Evolutionary conservation across 2,329 filamentous ascomycete species (phyloP), one percentile per base, ranked within the genome.

Genomic region (Cryphonectria parasitica): DNA sequence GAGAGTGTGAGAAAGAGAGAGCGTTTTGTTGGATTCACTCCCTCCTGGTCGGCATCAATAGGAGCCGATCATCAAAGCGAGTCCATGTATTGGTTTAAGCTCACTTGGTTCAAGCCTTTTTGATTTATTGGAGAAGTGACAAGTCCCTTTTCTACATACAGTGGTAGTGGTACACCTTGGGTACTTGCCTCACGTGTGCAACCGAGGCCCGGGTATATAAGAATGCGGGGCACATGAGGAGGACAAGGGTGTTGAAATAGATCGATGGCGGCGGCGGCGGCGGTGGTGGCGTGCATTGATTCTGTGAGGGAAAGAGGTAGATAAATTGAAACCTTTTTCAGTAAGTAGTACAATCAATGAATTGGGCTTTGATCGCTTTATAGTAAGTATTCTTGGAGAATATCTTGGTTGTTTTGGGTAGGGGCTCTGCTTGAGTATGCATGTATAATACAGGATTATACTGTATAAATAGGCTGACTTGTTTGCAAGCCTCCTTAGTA

Each of bases 151-250:
- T 49, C 19, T 49, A 6, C 45, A 45, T 5, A 28, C 52, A 28
- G 52, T 31, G 31, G 31, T 13, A 43, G 36, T 43, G 22, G 22
- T 49, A 22, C 43, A 45, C 5, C 17, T 45, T 22, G 25, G 5
- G 7, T 17, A 17, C 22, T 19, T 61, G 31, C 34, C n/a, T n/a
- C 58, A 61, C 25, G 34, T 61, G 56, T 39, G 54, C 58, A 61
- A 34, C 58, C 58, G 58, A 61, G 58, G 58, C 34, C 58, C 58
- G 58, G 58, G 58, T 19, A 39, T 25, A 61, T 25, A 22, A 61
- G 58, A 11, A 61, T 61, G 58, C 34, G 58, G 58, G 52, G 58
- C 58, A 61, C 8, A 13, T n/a, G 7, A 49, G 45, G 19, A 49
- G 45, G 22, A 49, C 58, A 31, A 13, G 58, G 58, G 34, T 61